A percentile compares a stretch with the other conserved stretches of the same genome.
Evolutionary conservation across 305 asterid genomes (phyloP).

Genomic region (Rubia balearica): DNA sequence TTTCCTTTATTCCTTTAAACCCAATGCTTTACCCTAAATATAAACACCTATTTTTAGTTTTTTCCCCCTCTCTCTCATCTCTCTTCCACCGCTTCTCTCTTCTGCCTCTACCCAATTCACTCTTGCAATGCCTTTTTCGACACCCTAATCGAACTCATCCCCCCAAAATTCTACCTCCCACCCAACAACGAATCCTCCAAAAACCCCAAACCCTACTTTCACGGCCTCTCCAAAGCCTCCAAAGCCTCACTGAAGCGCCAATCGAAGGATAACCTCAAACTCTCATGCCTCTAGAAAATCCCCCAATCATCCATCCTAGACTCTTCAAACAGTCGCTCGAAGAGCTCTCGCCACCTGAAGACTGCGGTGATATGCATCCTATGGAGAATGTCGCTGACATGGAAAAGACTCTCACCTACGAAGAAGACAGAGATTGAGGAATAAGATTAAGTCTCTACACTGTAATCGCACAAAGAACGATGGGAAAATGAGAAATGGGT

Average conservation of each 20-base stretch:
- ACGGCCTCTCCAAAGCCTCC: conserved; percentile 70
- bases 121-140: conserved; percentile 50
- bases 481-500: conserved; percentile 10
- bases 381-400: neutral
- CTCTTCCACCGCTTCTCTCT: too few relatives aligned
- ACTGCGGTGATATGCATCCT: neutral
- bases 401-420: conserved; percentile 19
- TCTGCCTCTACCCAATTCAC: conserved; percentile 31
- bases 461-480: conserved; percentile 46
- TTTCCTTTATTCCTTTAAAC: too few relatives aligned
- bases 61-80: too few relatives aligned
- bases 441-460: conserved; percentile 50
- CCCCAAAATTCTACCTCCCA: conserved; percentile 63
- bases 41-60: too few relatives aligned
- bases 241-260: conserved; percentile 65
- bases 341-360: neutral
- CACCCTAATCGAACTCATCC: conserved; percentile 55
- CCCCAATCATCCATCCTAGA: conserved; percentile 43
- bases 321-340: conserved; percentile 35
- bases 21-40: too few relatives aligned
- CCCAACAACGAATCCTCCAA: conserved; percentile 39
- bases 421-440: conserved; percentile 56
- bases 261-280: conserved; percentile 46
- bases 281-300: conserved; percentile 62
- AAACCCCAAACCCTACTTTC: conserved; percentile 67